Evolutionary conservation across 108 stramenopile genomes (phyloP), one percentile per base, ranked within the genome.

Genomic region (Cyclotella kingstonii): DNA sequence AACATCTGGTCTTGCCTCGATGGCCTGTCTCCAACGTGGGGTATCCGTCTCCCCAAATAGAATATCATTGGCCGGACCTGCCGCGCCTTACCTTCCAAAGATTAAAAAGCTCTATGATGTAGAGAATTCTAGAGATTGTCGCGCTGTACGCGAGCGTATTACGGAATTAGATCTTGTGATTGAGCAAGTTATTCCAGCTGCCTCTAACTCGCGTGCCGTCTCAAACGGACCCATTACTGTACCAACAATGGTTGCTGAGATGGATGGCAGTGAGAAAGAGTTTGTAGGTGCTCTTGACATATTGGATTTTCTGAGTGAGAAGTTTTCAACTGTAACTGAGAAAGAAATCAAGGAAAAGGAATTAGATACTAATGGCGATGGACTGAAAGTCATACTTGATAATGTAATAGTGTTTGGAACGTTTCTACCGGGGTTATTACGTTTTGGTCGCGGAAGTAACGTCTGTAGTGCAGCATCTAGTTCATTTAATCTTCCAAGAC

Each of bases 111-210:
- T 87, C 0, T 84, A 76, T 43, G 84, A 89, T 53, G 49, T 89
- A 4, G 87, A 89, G 61, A 81, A 81, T 45, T 56, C 61, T 1
- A 49, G 50, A 21, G 55, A 63, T 14, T 89, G 89, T 63, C 74
- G 90, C 29, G 11, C 22, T 1, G 90, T 96, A 0, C 66, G 93
- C 40, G 95, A 96, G 54, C 68, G 55, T 7, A 81, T 96, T 18
- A 84, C 85, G 14, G 94, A 95, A 52, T 60, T 93, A 36, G 94
- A 94, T 68, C 59, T 96, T 4, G 69, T 77, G 19, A 83, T 94
- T 27, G 77, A 81, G 26, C 43, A 35, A 11, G 81, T 85, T 28
- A 60, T 89, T 47, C 83, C 68, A 14, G 43, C 51, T 3, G 17
- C 21, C 6, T 11, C 10, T 7, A 71, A 56, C 55, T 62, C 70